Conservation (phyloP, 2,329 filamentous ascomycete species). For the Emmonsiellopsis sp. region DNA sequence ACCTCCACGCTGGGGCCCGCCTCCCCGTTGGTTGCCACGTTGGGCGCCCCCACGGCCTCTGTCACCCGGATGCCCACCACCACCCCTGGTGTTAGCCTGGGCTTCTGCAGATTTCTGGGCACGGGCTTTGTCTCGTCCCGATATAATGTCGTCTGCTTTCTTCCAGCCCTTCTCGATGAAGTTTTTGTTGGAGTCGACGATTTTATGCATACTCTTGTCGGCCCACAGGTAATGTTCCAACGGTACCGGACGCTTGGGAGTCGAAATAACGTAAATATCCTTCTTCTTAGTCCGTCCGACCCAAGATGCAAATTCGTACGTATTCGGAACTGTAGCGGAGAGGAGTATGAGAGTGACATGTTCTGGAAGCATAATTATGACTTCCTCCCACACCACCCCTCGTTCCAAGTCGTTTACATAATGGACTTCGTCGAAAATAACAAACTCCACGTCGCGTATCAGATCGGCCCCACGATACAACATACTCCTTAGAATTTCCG, state of each 20-base stretch:
- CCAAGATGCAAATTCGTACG: conserved; percentile 96
- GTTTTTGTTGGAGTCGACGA: conserved; percentile 84
- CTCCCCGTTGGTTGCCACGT: conserved; percentile 18
- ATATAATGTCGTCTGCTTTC: conserved; percentile 72
- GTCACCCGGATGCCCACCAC: conserved; percentile 45
- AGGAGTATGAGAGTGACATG: conserved; percentile 92
- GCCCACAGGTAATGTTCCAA: conserved; percentile 96
- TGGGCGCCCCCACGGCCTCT: conserved; percentile 11
- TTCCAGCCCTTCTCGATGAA: conserved; percentile 95
- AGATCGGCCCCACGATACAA: conserved; percentile 91
- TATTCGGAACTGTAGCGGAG: conserved; percentile 95
- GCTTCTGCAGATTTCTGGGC: conserved; percentile 43
- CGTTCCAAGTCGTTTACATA: conserved; percentile 95
- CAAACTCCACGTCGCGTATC: conserved; percentile 94
- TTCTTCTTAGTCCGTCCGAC: conserved; percentile 97
- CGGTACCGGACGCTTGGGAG: conserved; percentile 86
- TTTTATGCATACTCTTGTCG: conserved; percentile 84
- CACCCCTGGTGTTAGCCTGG: conserved; percentile 46
- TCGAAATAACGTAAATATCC: conserved; percentile 98
- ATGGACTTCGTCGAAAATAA: conserved; percentile 98
- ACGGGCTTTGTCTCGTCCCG: conserved; percentile 70
- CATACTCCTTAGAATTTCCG: conserved; percentile 96
- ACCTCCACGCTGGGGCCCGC: conserved; percentile 38
- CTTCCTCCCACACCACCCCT: conserved; percentile 98
- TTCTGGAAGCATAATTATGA: conserved; percentile 98